Evolutionary conservation across 805 yeast species (phyloP).

Genomic region (Candida khao-thaluensis): DNA sequence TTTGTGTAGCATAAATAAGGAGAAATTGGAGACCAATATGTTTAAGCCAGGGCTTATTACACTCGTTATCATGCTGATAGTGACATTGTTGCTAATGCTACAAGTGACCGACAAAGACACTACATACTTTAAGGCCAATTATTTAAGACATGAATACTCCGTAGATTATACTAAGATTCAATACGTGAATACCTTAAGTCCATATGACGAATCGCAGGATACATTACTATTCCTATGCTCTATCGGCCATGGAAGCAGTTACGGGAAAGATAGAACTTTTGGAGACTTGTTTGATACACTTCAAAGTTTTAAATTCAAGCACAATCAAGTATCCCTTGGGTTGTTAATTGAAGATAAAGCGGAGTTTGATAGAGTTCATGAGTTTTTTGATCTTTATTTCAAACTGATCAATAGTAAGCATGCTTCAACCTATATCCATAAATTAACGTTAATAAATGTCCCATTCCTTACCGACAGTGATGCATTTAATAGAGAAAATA

Average conservation of each 20-base stretch:
- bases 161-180: conserved; percentile 10
- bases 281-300: conserved; percentile 32
- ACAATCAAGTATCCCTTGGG: conserved; percentile 19
- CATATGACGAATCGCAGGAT: conserved; percentile 7
- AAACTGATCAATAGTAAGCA: conserved; percentile 5
- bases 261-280: conserved; percentile 35
- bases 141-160: background rate
- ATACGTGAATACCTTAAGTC: conserved; percentile 10
- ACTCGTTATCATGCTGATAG: background rate
- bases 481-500: conserved; percentile 19
- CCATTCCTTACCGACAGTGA: conserved; percentile 32
- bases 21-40: too few species aligned
- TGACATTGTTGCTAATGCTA: background rate
- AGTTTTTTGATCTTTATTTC: conserved; percentile 18
- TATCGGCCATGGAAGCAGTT: conserved; percentile 31
- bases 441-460: conserved; percentile 30
- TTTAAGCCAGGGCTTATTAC: conserved; percentile 1
- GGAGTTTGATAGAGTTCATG: conserved; percentile 23
- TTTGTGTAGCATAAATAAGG: too few species aligned
- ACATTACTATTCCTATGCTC: conserved; percentile 22
- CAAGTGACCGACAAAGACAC: background rate
- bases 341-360: conserved; percentile 29
- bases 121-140: background rate
- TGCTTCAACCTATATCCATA: conserved; percentile 10
- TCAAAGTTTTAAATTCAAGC: conserved; percentile 18